Percentiles rank a stretch among this genome's conserved stretches.
These are phyloP conservation scores for Clausena lansium DNA, from an alignment of 345 rosid species.

Conservation along the genomic window DNA sequence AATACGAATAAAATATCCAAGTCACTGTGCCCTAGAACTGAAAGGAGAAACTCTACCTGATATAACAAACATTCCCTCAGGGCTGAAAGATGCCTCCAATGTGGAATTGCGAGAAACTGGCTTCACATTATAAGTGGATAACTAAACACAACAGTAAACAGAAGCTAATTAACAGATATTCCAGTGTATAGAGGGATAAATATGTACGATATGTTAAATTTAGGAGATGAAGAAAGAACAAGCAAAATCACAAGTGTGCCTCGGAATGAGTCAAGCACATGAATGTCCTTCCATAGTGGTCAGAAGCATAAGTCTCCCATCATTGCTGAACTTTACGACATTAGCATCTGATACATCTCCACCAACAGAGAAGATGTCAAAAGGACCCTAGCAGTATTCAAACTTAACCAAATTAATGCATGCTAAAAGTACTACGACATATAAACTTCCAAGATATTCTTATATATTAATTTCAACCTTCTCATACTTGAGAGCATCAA, in stretches of 20 bases:
- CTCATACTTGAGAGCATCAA: constrained; percentile 86
- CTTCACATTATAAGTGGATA: constrained; percentile 78
- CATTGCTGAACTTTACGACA: constrained; percentile 83
- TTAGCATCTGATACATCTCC: constrained; percentile 83
- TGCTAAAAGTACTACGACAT: background rate
- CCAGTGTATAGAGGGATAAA: too few relatives aligned
- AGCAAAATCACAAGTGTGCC: constrained; percentile 68
- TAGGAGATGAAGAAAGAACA: background rate
- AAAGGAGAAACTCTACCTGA: constrained; percentile 50
- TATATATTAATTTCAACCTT: constrained; percentile 46
- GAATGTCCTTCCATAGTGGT: constrained; percentile 89
- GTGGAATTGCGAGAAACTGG: constrained; percentile 79
- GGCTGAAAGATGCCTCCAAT: constrained; percentile 94
- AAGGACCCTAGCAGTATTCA: constrained; percentile 61
- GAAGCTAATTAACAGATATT: constrained; percentile 1
- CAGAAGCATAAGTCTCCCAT: constrained; percentile 87
- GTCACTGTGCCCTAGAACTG: background rate
- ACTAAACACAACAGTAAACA: constrained; percentile 36
- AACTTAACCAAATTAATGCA: constrained; percentile 16
- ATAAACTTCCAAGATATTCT: constrained; percentile 6
- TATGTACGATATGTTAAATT: background rate
- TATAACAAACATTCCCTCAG: constrained; percentile 87
- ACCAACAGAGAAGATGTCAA: constrained; percentile 82
- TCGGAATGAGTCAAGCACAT: constrained; percentile 84
- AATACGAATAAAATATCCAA: constrained; percentile 1